Evolutionary conservation across 768 basidiomycete genomes (phyloP).

Genomic region (Gymnopilus dilepis): DNA sequence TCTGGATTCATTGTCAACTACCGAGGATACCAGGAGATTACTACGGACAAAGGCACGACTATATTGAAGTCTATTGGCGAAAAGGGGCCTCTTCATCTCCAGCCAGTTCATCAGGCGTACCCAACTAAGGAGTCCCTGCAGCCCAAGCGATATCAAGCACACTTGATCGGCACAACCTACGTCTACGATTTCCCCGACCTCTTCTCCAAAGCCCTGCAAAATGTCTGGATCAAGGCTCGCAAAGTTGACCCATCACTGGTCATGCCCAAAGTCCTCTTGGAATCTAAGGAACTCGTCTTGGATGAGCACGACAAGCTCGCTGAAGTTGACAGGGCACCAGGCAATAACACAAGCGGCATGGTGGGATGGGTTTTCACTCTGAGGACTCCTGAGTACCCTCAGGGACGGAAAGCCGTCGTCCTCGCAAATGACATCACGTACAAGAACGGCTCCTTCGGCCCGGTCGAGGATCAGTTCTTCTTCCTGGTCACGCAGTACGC

Average conservation of each 20-base stretch:
- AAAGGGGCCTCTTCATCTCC: conserved; percentile 94
- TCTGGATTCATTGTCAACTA: conserved; percentile 99
- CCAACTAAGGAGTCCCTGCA: conserved; percentile 98
- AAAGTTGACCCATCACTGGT: conserved; percentile 66
- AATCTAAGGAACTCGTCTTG: conserved; percentile 88
- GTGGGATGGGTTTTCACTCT: conserved; percentile 97
- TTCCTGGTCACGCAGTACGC: conserved; percentile 94
- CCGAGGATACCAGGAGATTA: conserved; percentile 97
- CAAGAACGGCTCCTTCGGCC: conserved; percentile 98
- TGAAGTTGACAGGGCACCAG: conserved; percentile 91
- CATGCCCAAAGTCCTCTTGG: conserved; percentile 78
- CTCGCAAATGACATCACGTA: conserved; percentile 99
- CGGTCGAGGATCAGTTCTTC: conserved; percentile 95
- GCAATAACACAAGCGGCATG: conserved; percentile 97
- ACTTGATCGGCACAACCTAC: conserved; percentile 97
- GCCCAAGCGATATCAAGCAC: conserved; percentile 98
- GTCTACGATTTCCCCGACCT: conserved; percentile 99
- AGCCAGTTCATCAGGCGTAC: conserved; percentile 92
- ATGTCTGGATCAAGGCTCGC: conserved; percentile 84
- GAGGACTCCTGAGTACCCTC: conserved; percentile 89
- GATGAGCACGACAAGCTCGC: conserved; percentile 92
- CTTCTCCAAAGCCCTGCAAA: conserved; percentile 95
- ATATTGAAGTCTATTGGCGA: conserved; percentile 99
- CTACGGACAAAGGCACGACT: conserved; percentile 92
- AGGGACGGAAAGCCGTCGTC: conserved; percentile 85